Conservation (phyloP, 2,329 filamentous ascomycete genomes). For the Exophiala alcalophila region DNA sequence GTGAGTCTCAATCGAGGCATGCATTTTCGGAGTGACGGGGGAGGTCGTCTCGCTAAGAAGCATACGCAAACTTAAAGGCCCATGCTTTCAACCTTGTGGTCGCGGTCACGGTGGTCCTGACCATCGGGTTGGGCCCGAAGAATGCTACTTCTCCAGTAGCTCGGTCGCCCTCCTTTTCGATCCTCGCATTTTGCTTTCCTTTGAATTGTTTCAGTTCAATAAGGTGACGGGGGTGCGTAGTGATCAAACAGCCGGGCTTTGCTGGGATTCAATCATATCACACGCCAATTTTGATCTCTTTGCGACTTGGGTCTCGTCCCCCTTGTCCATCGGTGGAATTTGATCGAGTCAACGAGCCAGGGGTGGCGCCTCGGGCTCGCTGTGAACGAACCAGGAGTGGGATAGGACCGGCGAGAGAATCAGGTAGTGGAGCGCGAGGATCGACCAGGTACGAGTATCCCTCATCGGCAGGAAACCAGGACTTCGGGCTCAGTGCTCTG, state of each 20-base stretch:
- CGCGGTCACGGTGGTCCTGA: no score
- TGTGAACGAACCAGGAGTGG: conserved; percentile 10
- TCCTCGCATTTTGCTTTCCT: no score
- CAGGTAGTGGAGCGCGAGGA: conserved; percentile 4
- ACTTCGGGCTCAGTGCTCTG: no score
- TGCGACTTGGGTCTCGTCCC: conserved; percentile 1
- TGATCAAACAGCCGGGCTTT: conserved; percentile 23
- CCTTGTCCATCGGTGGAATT: conserved; percentile 6
- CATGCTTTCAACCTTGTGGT: no score
- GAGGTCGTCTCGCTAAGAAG: conserved; percentile 15
- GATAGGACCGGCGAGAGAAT: conserved; percentile 8
- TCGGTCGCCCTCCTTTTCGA: no score
- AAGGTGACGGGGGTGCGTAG: conserved; percentile 22
- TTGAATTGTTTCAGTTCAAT: conserved; percentile 21
- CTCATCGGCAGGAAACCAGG: background rate
- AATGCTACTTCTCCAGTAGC: no score
- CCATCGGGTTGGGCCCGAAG: no score
- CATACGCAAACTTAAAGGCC: conserved; percentile 10
- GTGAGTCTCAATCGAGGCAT: no score
- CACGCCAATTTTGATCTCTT: conserved; percentile 17
- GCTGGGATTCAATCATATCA: conserved; percentile 13
- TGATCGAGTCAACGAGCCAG: conserved; percentile 5
- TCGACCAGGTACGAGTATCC: conserved; percentile 4
- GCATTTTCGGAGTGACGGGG: conserved; percentile 14
- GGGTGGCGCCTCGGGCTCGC: conserved; percentile 4